Evolutionary conservation across 768 basidiomycete species (phyloP), one percentile per base, ranked within the genome.

Genomic region (Solioccasus polychromus): DNA sequence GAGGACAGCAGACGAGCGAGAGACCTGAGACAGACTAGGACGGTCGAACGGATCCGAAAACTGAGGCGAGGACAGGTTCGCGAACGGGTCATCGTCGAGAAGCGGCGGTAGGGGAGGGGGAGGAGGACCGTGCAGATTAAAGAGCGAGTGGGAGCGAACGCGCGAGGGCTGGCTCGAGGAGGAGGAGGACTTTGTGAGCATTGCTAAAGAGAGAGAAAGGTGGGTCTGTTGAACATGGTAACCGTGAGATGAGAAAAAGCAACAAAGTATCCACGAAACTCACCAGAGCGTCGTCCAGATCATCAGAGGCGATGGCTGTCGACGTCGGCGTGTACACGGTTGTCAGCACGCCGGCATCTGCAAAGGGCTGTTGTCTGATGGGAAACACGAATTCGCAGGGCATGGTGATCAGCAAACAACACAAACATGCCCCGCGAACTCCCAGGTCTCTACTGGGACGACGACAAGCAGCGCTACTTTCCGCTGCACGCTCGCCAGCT

Each of bases 51-150:
- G 24, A 19, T 39, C 42, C 1, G 28, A 35, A 22, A 22, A 41
- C 19, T 42, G 25, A 20, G 45, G 26, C 48, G 73, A 67, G 12
- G 49, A 14, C 36, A 83, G 69, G 49, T 82, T 79, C 18, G 86
- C 86, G 54, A 88, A 88, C 2, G 86, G 86, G 55, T 88, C 86
- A 41, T 83, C 80, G 54, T 87, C 85, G 20, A 85, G 68, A 17
- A 86, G 42, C 10, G 54, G 53, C 15, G 50, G 38, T 17, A 48
- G 24, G 19, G 40, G 23, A 52, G 15, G 46, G 35, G 39, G 37
- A 49, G 23, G 12, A 12, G 24, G 14, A 8, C 28, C n/a, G 35
- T 14, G 32, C n/a, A 19, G 22, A 38, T 32, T 17, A 23, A 32
- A 40, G 29, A 48, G 53, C 48, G 42, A 53, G 46, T 14, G 49